Conservation (phyloP, 2,329 filamentous ascomycete genomes). For the Penicillium sp. region DNA sequence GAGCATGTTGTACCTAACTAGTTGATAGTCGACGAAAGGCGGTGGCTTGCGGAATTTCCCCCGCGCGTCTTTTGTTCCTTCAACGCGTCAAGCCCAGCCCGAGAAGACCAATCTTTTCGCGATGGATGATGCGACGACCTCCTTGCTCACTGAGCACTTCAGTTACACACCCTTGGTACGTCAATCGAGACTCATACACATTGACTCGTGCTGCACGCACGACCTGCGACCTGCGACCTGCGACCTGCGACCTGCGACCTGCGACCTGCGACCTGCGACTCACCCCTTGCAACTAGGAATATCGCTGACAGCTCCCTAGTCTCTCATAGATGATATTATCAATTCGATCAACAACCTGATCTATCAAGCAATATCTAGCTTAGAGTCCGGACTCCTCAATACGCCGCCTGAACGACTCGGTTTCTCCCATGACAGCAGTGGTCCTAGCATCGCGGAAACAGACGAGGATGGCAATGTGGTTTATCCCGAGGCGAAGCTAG, state of each 20-base stretch:
- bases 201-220: neutral
- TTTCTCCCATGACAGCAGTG: constrained; percentile 60
- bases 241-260: constrained; percentile 1
- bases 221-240: no score
- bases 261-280: constrained; percentile 1
- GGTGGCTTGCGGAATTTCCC: constrained; percentile 17
- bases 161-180: constrained; percentile 88
- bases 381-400: constrained; percentile 77
- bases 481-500: constrained; percentile 57
- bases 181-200: constrained; percentile 19
- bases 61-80: constrained; percentile 20
- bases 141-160: constrained; percentile 90
- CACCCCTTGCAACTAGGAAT: constrained; percentile 12
- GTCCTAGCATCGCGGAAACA: constrained; percentile 47
- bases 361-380: constrained; percentile 81
- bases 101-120: constrained; percentile 22
- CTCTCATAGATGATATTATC: constrained; percentile 95
- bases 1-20: constrained; percentile 17
- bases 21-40: constrained; percentile 12
- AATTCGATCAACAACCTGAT: constrained; percentile 93
- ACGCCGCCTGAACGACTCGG: constrained; percentile 75
- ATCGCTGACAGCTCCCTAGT: constrained; percentile 52
- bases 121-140: constrained; percentile 49
- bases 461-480: constrained; percentile 50
- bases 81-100: constrained; percentile 14